These are phyloP conservation scores for Solanum appendiculatum DNA, from an alignment of 257 asterid species.

Conservation along the genomic window DNA sequence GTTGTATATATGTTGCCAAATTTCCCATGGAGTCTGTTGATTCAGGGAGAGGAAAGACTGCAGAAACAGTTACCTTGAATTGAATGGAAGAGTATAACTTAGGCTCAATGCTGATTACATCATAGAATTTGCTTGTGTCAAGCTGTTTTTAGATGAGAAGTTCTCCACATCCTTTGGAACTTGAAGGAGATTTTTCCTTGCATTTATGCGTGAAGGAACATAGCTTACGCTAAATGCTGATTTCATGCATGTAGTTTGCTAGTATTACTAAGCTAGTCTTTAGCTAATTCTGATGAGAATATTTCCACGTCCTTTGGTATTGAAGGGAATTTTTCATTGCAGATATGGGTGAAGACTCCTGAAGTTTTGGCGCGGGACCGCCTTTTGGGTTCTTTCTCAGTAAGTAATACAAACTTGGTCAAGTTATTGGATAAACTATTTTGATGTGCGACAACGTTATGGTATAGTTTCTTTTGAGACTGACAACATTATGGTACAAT, in stretches of 20 bases:
- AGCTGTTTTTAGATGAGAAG: neutral
- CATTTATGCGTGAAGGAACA: constrained; percentile 49
- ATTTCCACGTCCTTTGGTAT: neutral
- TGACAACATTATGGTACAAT: neutral
- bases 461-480: neutral
- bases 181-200: neutral
- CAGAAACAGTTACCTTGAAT: neutral
- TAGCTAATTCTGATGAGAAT: neutral
- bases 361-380: constrained; percentile 94
- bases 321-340: constrained; percentile 6
- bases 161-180: neutral
- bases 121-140: neutral
- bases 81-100: neutral
- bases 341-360: constrained; percentile 95
- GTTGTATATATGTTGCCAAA: neutral
- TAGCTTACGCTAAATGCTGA: neutral
- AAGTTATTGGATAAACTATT: neutral
- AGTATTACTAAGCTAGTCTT: neutral
- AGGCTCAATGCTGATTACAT: neutral
- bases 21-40: neutral
- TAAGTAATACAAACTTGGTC: constrained; percentile 20
- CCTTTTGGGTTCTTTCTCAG: constrained; percentile 82
- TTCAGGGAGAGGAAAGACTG: neutral
- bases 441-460: neutral
- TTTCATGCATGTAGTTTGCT: neutral